phyloP scores from a whole-genome alignment of 768 basidiomycete species.

The Kwoniella mangroviensis region DNA sequence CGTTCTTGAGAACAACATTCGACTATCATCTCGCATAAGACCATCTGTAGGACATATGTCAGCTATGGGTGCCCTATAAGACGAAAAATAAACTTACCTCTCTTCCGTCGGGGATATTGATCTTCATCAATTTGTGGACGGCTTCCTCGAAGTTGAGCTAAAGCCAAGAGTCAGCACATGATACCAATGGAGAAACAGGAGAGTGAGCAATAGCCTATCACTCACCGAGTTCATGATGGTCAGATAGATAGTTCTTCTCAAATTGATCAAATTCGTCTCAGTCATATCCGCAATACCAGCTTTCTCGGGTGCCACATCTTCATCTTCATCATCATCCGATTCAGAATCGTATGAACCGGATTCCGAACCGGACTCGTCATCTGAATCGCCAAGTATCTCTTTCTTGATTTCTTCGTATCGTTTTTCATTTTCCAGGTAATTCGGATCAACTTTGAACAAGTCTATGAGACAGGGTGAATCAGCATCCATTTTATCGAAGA shows the following conservation, averaged over 20 bases:
- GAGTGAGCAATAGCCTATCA: not conserved
- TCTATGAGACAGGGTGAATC: slow-evolving; percentile 64
- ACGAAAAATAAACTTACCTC: slow-evolving; percentile 68
- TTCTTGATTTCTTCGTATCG: slow-evolving; percentile 87
- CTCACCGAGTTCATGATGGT: slow-evolving; percentile 93
- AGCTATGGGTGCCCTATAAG: not conserved
- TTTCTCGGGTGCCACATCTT: slow-evolving; percentile 68
- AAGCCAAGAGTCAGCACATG: slow-evolving; percentile 13
- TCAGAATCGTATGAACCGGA: slow-evolving; percentile 63
- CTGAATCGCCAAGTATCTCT: slow-evolving; percentile 85
- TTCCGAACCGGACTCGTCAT: slow-evolving; percentile 63
- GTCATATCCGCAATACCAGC: slow-evolving; percentile 93
- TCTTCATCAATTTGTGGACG: slow-evolving; percentile 93
- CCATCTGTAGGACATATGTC: slow-evolving; percentile 66
- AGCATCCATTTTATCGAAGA: not conserved
- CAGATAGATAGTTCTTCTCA: slow-evolving; percentile 90
- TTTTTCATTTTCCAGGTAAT: slow-evolving; percentile 87
- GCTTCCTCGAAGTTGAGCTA: slow-evolving; percentile 94
- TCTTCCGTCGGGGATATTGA: slow-evolving; percentile 87
- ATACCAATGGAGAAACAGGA: not conserved
- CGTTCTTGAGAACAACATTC: slow-evolving; percentile 99
- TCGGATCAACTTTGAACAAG: slow-evolving; percentile 91
- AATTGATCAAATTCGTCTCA: slow-evolving; percentile 91
- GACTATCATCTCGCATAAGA: slow-evolving; percentile 97
- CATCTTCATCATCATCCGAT: slow-evolving; percentile 68